Conservation (phyloP, 495 filamentous ascomycete species). For the Filosporella fistucella region DNA sequence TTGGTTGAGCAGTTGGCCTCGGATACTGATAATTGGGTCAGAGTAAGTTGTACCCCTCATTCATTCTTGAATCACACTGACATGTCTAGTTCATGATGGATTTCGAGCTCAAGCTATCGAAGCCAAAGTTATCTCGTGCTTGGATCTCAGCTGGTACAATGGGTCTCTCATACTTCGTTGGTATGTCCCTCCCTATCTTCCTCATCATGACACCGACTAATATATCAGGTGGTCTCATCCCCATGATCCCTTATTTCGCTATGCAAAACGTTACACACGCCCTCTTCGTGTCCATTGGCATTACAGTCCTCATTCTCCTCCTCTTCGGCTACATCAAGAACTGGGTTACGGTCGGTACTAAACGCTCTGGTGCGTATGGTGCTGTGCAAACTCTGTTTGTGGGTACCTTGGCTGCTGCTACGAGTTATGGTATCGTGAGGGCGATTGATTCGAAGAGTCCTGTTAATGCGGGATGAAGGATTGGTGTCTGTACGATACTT, state of each 20-base stretch:
- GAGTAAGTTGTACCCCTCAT: conserved; percentile 22
- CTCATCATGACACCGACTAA: not conserved
- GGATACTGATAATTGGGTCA: conserved; percentile 39
- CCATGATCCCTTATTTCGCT: conserved; percentile 54
- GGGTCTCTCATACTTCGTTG: conserved; percentile 49
- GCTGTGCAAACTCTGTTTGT: conserved; percentile 37
- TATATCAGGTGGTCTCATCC: conserved; percentile 44
- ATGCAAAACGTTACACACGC: conserved; percentile 37
- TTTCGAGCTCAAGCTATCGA: conserved; percentile 43
- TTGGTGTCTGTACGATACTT: too few relatives aligned
- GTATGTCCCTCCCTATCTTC: conserved; percentile 22
- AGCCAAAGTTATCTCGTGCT: conserved; percentile 35
- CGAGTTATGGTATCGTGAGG: conserved; percentile 38
- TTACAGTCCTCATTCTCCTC: conserved; percentile 47
- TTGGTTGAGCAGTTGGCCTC: conserved; percentile 27
- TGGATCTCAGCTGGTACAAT: conserved; percentile 46
- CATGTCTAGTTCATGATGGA: conserved; percentile 45
- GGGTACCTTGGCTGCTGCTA: conserved; percentile 36
- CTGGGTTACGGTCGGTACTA: conserved; percentile 31
- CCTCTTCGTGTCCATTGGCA: conserved; percentile 42
- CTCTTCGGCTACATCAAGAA: conserved; percentile 50
- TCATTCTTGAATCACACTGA: not conserved
- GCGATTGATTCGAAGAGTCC: conserved; percentile 9
- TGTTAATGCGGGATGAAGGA: not conserved
- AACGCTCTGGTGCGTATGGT: conserved; percentile 32